Evolutionary conservation across 352 stramenopile species (phyloP), one percentile per base, ranked within the genome.

Genomic region (Thalassiosira mediterranea): DNA sequence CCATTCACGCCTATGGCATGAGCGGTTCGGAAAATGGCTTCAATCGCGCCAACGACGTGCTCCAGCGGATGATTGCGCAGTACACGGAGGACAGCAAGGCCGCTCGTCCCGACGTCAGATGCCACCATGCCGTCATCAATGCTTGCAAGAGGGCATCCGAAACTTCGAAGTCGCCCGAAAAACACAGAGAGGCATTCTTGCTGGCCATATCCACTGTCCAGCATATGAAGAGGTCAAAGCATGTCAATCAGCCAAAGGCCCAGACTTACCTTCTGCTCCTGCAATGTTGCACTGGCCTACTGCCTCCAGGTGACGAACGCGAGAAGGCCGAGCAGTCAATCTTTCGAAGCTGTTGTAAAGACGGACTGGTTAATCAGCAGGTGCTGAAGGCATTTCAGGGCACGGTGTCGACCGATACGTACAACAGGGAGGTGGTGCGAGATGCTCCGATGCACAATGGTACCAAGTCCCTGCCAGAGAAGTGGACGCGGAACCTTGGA

Each of bases 1-100:
- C 68, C 11, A 74, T 88, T 26, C 51, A 81, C 44, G 77, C 75
- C 4, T 83, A 68, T 59, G 62, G 58, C 4, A 84, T 78, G 28
- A 83, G 73, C 49, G 72, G 60, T 31, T 66, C 51, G 26, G 64
- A 70, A 73, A 53, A 40, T 0, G 73, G 49, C 38, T 82, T 61
- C 32, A 23, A 48, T 11, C 21, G 66, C 26, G 65, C 73, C 10
- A 82, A 77, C 56, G 73, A 82, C 66, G 57, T 82, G 15, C 49
- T 82, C 4, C 59, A 82, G 46, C 32, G 54, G 69, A 82, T 82
- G 73, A 74, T 82, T 15, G 38, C 21, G 15, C 56, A 82, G 48
- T 62, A 77, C 34, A 46, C 56, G 8, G 4, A 65, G 17, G 66
- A 65, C 0, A 82, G 76, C 37, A 65, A 82, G 8, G 19, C 25